Percentiles rank a stretch among this genome's conserved stretches.
phyloP scores from a whole-genome alignment of 2,329 filamentous ascomycete genomes.

The Neodidymelliopsis sp. region DNA sequence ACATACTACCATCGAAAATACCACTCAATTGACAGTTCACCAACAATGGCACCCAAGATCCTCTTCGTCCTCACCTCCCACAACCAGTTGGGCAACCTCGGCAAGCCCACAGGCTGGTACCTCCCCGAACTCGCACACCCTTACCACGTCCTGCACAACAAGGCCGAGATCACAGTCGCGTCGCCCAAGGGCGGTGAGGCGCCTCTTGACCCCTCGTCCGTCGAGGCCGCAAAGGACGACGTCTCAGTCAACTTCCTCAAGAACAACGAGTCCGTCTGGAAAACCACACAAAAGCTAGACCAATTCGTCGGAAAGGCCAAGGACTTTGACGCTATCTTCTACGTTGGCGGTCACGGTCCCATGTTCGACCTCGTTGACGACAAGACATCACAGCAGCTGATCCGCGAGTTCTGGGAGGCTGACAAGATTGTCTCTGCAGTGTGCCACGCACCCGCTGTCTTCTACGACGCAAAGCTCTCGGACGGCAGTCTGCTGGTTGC shows the following conservation, averaged over 20 bases:
- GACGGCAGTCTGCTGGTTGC: constrained; percentile 63
- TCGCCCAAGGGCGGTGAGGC: constrained; percentile 50
- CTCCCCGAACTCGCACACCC: constrained; percentile 55
- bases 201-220: constrained; percentile 47
- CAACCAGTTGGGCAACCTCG: constrained; percentile 53
- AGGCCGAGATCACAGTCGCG: constrained; percentile 50
- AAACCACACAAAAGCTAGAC: constrained; percentile 66
- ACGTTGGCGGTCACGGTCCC: constrained; percentile 66
- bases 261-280: constrained; percentile 67
- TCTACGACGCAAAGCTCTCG: constrained; percentile 62
- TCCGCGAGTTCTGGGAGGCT: constrained; percentile 67
- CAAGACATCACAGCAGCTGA: constrained; percentile 64
- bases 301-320: constrained; percentile 63
- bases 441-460: constrained; percentile 72
- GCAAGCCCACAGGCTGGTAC: constrained; percentile 72
- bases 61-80: constrained; percentile 76
- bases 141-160: constrained; percentile 48
- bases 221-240: constrained; percentile 58
- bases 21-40: too few species aligned
- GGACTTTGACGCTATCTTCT: constrained; percentile 70
- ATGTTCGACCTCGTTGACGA: constrained; percentile 73
- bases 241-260: constrained; percentile 52
- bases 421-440: constrained; percentile 71
- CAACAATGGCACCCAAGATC: constrained; percentile 59
- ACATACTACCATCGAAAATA: too few species aligned